A percentile compares a stretch with the other conserved stretches of the same genome.
These are phyloP conservation scores for Lumnitzera racemosa DNA, from an alignment of 345 rosid species.

Conservation along the genomic window DNA sequence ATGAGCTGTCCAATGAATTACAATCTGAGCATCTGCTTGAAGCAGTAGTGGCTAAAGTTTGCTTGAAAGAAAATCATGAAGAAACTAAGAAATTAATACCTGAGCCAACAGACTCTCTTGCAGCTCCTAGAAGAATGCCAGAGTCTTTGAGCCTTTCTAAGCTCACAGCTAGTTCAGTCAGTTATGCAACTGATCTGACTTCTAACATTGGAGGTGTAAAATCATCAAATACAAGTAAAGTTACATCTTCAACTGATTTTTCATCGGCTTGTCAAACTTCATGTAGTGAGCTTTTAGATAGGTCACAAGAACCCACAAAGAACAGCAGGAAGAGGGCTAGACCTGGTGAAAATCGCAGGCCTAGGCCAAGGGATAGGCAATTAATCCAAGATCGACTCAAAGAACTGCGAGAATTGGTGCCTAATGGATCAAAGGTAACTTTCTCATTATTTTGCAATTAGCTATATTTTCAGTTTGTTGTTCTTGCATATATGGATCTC, in stretches of 20 bases:
- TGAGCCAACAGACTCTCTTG: conserved; percentile 42
- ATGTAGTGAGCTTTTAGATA: conserved; percentile 58
- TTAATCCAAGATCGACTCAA: conserved; percentile 94
- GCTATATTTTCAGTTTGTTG: too few relatives aligned
- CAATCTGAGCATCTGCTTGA: conserved; percentile 77
- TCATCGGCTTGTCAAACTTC: conserved; percentile 67
- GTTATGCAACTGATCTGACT: conserved; percentile 36
- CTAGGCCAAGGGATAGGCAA: conserved; percentile 97
- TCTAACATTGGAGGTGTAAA: conserved; percentile 31
- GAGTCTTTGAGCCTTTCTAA: conserved; percentile 43
- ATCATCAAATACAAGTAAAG: conserved; percentile 51
- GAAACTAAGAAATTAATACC: conserved; percentile 45
- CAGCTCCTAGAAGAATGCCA: conserved; percentile 38
- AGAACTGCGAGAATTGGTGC: conserved; percentile 95
- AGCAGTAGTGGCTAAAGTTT: conserved; percentile 75
- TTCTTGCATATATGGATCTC: too few relatives aligned
- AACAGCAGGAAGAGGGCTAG: conserved; percentile 68
- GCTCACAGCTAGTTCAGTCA: conserved; percentile 30
- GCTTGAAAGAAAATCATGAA: conserved; percentile 36
- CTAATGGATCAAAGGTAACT: conserved; percentile 89
- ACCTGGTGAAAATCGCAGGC: conserved; percentile 82
- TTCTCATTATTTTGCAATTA: conserved; percentile 13
- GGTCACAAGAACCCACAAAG: conserved; percentile 51
- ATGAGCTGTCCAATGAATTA: conserved; percentile 49
- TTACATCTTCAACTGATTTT: conserved; percentile 56